Evolutionary conservation across 1,284 basidiomycete genomes (phyloP).

Genomic region (Peniophora sp.): DNA sequence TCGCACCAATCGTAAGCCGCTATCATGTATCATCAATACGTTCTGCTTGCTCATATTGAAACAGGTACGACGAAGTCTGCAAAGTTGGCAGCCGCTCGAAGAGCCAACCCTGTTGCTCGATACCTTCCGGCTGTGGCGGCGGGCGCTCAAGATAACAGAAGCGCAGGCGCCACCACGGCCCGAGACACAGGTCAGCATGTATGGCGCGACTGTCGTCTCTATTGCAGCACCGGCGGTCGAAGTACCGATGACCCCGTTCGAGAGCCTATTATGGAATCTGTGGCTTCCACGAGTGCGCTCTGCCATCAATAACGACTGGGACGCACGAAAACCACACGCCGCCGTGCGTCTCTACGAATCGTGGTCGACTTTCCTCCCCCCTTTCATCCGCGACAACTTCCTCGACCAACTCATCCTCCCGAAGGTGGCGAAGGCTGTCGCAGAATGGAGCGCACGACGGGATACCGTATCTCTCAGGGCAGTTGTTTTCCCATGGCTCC

Average conservation of each 20-base stretch:
- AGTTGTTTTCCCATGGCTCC: conserved; percentile 95
- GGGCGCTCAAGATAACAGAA: conserved; percentile 51
- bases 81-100: conserved; percentile 67
- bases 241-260: conserved; percentile 87
- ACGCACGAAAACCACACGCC: conserved; percentile 61
- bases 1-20: conserved; percentile 63
- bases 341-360: conserved; percentile 81
- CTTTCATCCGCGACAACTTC: conserved; percentile 90
- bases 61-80: conserved; percentile 55
- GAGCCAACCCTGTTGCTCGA: conserved; percentile 56
- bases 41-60: conserved; percentile 5
- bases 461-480: conserved; percentile 59
- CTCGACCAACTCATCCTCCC: conserved; percentile 94
- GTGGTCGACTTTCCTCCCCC: conserved; percentile 83
- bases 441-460: conserved; percentile 69
- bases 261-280: conserved; percentile 87
- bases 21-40: neutral
- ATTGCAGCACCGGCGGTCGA: conserved; percentile 29
- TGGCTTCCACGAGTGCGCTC: conserved; percentile 95
- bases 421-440: conserved; percentile 80
- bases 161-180: conserved; percentile 27
- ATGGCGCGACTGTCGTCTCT: conserved; percentile 36
- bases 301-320: conserved; percentile 90
- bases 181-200: conserved; percentile 45
- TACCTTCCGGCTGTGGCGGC: conserved; percentile 64